These are phyloP conservation scores for Forsythia viridissima DNA, from an alignment of 257 asterid species.

Conservation along the genomic window DNA sequence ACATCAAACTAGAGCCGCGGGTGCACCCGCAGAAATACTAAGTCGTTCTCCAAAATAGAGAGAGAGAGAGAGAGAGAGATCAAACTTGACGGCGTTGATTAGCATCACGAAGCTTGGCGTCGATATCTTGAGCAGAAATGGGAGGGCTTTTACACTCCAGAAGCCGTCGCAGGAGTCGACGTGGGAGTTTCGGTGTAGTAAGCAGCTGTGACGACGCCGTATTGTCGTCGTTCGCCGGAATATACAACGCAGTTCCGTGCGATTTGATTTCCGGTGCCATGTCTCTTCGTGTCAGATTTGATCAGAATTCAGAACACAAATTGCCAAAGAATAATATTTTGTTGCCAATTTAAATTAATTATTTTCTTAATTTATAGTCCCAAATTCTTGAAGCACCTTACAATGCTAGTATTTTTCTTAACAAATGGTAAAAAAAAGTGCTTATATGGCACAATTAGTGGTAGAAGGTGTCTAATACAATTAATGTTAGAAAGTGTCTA, in stretches of 20 bases:
- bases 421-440: too few relatives aligned
- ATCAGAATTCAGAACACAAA: background rate
- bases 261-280: background rate
- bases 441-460: too few relatives aligned
- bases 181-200: constrained; percentile 12
- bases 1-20: background rate
- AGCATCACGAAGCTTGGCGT: constrained; percentile 32
- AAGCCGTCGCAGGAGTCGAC: constrained; percentile 33
- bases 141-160: constrained; percentile 19
- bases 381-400: too few relatives aligned
- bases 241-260: constrained; percentile 18
- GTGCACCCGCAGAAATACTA: background rate
- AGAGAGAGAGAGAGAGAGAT: background rate
- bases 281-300: background rate
- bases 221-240: constrained; percentile 24
- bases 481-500: too few relatives aligned
- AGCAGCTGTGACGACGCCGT: background rate
- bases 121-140: constrained; percentile 33
- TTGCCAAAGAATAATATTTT: background rate
- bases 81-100: constrained; percentile 32
- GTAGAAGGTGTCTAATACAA: too few relatives aligned
- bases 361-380: too few relatives aligned
- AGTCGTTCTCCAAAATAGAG: background rate
- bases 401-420: too few relatives aligned
- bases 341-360: background rate